Percentiles rank a stretch among this genome's conserved stretches.
These are phyloP conservation scores for Apiotrichum siamense DNA, from an alignment of 1,284 basidiomycete genomes.

Conservation along the genomic window DNA sequence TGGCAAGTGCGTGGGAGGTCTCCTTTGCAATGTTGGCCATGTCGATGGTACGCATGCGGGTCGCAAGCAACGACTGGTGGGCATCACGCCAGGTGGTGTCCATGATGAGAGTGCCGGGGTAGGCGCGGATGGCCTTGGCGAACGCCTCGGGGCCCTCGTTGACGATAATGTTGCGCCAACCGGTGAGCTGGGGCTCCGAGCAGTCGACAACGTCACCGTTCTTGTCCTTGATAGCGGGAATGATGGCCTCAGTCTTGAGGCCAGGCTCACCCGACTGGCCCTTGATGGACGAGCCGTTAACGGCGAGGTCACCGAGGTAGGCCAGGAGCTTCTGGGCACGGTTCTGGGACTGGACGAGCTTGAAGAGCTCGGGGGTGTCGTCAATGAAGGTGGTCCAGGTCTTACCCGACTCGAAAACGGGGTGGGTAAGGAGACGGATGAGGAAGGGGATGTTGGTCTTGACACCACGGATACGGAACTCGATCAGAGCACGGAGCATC, in stretches of 20 bases:
- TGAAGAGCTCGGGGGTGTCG: constrained; percentile 98
- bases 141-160: constrained; percentile 98
- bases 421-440: constrained; percentile 96
- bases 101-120: constrained; percentile 93
- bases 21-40: constrained; percentile 99
- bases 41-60: constrained; percentile 90
- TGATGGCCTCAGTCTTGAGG: constrained; percentile 78
- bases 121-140: constrained; percentile 93
- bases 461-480: constrained; percentile 98
- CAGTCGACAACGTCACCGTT: constrained; percentile 72
- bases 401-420: constrained; percentile 89
- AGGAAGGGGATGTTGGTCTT: constrained; percentile 99
- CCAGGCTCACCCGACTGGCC: constrained; percentile 77
- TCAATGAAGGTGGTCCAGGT: constrained; percentile 99
- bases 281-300: constrained; percentile 95
- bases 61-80: constrained; percentile 95
- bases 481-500: constrained; percentile 97
- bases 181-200: constrained; percentile 72
- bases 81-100: constrained; percentile 99
- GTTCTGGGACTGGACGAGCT: constrained; percentile 94
- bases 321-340: constrained; percentile 95
- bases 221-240: constrained; percentile 75
- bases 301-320: constrained; percentile 93
- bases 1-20: constrained; percentile 88
- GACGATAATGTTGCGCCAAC: constrained; percentile 99